Evolutionary conservation across 1,284 basidiomycete species (phyloP), one percentile per base, ranked within the genome.

Genomic region (Pascua sp.): DNA sequence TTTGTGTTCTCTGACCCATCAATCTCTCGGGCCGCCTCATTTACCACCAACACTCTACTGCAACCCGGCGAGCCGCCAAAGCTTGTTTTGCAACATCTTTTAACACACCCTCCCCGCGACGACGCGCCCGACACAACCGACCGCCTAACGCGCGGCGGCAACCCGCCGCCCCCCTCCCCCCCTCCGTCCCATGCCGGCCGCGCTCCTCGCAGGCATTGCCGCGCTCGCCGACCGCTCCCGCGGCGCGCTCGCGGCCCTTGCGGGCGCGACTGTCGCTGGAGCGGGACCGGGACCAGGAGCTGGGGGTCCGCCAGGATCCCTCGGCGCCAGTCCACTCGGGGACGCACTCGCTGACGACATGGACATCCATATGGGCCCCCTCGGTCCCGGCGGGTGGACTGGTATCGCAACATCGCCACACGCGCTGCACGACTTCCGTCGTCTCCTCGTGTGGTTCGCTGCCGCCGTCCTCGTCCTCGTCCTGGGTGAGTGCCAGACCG

Each of bases 401-500:
- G 43, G 49, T 43, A 47, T 49, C 18, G 42, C 49, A 12, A 42
- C 47, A 17, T 41, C 51, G 15, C 56, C 51, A 32, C 45, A 53
- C 47, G 39, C 55, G 16, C n/a, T 58, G 11, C 56, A 55, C 42
- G 67, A 71, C 53, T 55, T 67, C 32, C 63, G 65, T 32, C 64
- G 67, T 24, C 50, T 69, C 46, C 59, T 72, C 48, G 67, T 72
- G 49, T 75, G 69, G 68, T 56, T 66, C 16, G 64, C 63, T 4
- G 65, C 71, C 11, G 59, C 63, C n/a, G 49, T 64, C 49, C 56
- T 70, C 8, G 46, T 75, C 42, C 49, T 73, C 3, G 59, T 71
- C 5, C 58, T 72, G 13, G 67, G 72, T 73, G 49, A 62, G 71
- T 67, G 10, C 15, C 9, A 3, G 15, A 11, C 11, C 24, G 15